These are phyloP conservation scores for Neurospora cerealis DNA, from an alignment of 495 filamentous ascomycete genomes.

Conservation along the genomic window DNA sequence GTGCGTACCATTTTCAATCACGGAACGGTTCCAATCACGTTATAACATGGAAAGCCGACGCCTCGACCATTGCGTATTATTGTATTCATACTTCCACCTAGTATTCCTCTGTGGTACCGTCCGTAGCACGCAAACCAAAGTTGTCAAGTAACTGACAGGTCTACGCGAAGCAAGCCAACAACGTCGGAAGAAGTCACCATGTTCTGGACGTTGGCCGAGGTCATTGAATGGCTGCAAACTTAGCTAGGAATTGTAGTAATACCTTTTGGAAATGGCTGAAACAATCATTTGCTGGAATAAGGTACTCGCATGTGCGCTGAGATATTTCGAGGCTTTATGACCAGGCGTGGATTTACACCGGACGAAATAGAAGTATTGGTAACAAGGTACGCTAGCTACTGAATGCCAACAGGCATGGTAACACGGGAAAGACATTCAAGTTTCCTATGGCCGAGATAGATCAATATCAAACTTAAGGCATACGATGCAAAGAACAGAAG, in stretches of 20 bases:
- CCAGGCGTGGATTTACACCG: too few relatives aligned
- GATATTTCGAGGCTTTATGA: too few relatives aligned
- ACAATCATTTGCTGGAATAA: neutral
- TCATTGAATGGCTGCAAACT: neutral
- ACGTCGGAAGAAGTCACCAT: neutral
- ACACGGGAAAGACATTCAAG: neutral
- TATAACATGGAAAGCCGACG: too few relatives aligned
- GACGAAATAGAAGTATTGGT: neutral
- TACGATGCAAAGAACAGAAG: neutral
- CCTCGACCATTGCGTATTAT: too few relatives aligned
- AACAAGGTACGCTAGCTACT: neutral
- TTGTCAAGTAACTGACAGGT: too few relatives aligned
- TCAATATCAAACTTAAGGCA: neutral
- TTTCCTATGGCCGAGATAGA: neutral
- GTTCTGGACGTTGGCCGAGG: neutral
- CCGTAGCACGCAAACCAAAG: too few relatives aligned
- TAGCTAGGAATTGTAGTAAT: neutral
- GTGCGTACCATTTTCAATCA: too few relatives aligned
- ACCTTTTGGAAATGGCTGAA: neutral
- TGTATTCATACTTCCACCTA: too few relatives aligned
- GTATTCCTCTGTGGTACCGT: too few relatives aligned
- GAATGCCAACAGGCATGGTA: neutral
- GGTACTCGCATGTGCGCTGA: neutral
- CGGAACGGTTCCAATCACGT: too few relatives aligned
- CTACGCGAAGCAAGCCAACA: too few relatives aligned